phyloP scores from a whole-genome alignment of 139 green algal species.

The Pseudopediastrum boryanum region DNA sequence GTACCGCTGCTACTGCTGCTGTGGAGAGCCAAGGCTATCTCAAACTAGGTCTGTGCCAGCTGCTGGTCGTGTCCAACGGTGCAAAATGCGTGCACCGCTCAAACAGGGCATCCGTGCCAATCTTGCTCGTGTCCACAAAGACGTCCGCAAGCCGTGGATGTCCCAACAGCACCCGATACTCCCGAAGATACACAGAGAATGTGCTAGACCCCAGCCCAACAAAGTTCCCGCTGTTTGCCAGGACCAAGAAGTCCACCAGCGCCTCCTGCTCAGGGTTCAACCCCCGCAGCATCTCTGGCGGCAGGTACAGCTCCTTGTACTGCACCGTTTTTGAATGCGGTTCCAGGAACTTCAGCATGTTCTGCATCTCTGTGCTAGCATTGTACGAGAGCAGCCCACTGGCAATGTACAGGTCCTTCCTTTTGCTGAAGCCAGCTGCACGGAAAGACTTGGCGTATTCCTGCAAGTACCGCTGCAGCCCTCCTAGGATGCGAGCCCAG shows the following conservation, averaged over 20 bases:
- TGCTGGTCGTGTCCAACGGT: constrained; percentile 37
- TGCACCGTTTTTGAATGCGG: constrained; percentile 35
- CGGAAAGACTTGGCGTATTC: constrained; percentile 57
- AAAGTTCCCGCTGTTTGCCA: constrained; percentile 59
- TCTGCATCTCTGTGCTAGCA: constrained; percentile 52
- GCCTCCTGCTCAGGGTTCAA: constrained; percentile 76
- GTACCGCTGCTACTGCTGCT: too few relatives aligned
- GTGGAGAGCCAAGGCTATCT: too few relatives aligned
- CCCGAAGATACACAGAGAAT: constrained; percentile 67
- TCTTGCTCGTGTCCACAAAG: constrained; percentile 66
- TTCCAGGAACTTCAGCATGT: constrained; percentile 51
- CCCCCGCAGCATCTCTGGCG: constrained; percentile 29
- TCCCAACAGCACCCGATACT: constrained; percentile 46
- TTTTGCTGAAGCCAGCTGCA: constrained; percentile 42
- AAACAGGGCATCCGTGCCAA: constrained; percentile 72
- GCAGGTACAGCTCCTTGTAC: constrained; percentile 74
- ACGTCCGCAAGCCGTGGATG: constrained; percentile 46
- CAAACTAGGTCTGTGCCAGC: constrained; percentile 27
- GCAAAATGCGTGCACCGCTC: constrained; percentile 48
- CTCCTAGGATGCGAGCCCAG: constrained; percentile 70
- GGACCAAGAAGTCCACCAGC: constrained; percentile 74
- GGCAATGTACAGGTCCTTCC: constrained; percentile 59
- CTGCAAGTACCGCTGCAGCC: constrained; percentile 54
- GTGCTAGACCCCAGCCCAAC: constrained; percentile 74
- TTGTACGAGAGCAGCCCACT: constrained; percentile 69